A percentile compares a stretch with the other conserved stretches of the same genome.
phyloP scores from a whole-genome alignment of 2,329 filamentous ascomycete species.

The Fusarium sp. region DNA sequence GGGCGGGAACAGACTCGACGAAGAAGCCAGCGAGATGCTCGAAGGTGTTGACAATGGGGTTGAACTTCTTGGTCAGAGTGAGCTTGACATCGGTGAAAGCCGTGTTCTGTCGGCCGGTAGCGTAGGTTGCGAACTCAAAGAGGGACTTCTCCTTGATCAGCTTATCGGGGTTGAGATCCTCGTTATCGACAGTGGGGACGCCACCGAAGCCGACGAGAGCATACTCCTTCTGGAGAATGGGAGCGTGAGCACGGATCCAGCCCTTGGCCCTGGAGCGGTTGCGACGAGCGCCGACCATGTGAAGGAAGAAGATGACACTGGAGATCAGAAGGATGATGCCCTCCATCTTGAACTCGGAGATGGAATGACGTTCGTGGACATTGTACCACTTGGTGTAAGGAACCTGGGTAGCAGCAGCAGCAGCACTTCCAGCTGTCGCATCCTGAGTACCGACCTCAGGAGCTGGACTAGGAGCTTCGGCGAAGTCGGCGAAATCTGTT shows the following conservation, averaged over 20 bases:
- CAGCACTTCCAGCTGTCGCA: slow-evolving; percentile 58
- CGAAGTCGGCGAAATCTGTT: slow-evolving; percentile 94
- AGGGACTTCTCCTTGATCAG: slow-evolving; percentile 87
- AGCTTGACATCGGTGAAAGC: slow-evolving; percentile 90
- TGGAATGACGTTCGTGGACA: slow-evolving; percentile 87
- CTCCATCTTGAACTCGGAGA: slow-evolving; percentile 88
- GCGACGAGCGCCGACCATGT: slow-evolving; percentile 81
- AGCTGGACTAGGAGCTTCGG: slow-evolving; percentile 76
- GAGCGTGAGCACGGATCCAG: slow-evolving; percentile 82
- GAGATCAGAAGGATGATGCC: slow-evolving; percentile 83
- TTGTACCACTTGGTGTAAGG: slow-evolving; percentile 98
- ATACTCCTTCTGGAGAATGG: slow-evolving; percentile 82
- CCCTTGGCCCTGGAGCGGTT: slow-evolving; percentile 84
- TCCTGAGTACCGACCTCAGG: slow-evolving; percentile 61
- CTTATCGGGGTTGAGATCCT: slow-evolving; percentile 50
- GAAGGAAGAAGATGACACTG: slow-evolving; percentile 77
- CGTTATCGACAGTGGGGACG: slow-evolving; percentile 60
- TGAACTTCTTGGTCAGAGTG: slow-evolving; percentile 85
- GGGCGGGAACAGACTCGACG: slow-evolving; percentile 77
- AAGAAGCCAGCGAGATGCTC: slow-evolving; percentile 80
- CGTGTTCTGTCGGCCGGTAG: slow-evolving; percentile 90
- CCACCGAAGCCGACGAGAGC: slow-evolving; percentile 84
- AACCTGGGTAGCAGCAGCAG: slow-evolving; percentile 58
- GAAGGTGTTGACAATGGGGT: slow-evolving; percentile 71
- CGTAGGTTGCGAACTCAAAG: slow-evolving; percentile 88